Conservation (phyloP, 2,329 filamentous ascomycete genomes). For the Exophiala lecanii-corni region DNA sequence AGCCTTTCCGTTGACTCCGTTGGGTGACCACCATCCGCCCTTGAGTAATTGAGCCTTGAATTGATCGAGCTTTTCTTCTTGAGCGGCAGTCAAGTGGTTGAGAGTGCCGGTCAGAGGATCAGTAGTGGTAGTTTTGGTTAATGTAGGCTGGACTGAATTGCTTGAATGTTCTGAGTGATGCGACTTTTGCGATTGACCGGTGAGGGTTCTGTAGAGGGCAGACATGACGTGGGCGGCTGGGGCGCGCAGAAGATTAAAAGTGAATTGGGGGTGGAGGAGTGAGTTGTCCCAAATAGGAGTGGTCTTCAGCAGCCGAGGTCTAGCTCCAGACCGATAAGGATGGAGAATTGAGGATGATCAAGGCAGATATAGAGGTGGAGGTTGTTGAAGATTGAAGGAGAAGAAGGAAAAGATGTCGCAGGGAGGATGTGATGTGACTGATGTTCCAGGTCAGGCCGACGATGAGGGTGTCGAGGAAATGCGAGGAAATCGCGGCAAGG, state of each 20-base stretch:
- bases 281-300: too few relatives aligned
- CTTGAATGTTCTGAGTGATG: slow-evolving; percentile 22
- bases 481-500: too few relatives aligned
- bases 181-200: slow-evolving; percentile 26
- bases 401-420: too few relatives aligned
- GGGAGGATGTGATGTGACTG: too few relatives aligned
- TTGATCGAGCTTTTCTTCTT: slow-evolving; percentile 61
- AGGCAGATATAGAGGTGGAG: too few relatives aligned
- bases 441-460: too few relatives aligned
- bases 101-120: slow-evolving; percentile 59
- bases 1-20: slow-evolving; percentile 31
- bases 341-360: too few relatives aligned
- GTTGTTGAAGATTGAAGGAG: too few relatives aligned
- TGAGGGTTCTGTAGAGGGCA: slow-evolving; percentile 24
- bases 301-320: too few relatives aligned
- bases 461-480: too few relatives aligned
- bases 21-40: slow-evolving; percentile 50
- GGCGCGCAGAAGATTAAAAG: background rate
- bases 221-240: background rate
- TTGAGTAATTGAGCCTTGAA: slow-evolving; percentile 69
- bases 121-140: slow-evolving; percentile 24
- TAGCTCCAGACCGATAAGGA: too few relatives aligned
- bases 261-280: background rate
- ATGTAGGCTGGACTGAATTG: slow-evolving; percentile 6
- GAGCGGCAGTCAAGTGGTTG: slow-evolving; percentile 66